Conservation (phyloP, 2,329 filamentous ascomycete species). For the Beauveria rudraprayagi region DNA sequence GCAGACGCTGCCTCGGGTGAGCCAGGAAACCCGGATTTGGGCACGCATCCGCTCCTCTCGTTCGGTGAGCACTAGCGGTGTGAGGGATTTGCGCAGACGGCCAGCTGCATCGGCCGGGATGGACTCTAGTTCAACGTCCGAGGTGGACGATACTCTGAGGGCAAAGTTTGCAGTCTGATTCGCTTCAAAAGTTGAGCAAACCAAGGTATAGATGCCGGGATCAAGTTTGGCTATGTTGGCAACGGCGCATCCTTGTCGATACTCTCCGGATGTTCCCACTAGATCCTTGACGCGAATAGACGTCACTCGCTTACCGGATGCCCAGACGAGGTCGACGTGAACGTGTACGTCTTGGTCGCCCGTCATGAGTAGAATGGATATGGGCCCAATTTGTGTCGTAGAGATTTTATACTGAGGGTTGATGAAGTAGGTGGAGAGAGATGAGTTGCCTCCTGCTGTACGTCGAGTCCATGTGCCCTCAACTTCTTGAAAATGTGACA, state of each 20-base stretch:
- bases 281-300: conserved; percentile 68
- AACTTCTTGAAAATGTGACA: conserved; percentile 50
- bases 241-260: conserved; percentile 70
- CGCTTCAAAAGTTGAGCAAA: conserved; percentile 84
- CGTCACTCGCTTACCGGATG: conserved; percentile 61
- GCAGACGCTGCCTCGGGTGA: conserved; percentile 48
- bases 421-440: conserved; percentile 64
- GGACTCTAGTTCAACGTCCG: conserved; percentile 45
- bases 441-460: conserved; percentile 78
- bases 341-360: conserved; percentile 60
- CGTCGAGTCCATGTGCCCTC: conserved; percentile 65
- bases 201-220: conserved; percentile 72
- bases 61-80: conserved; percentile 43
- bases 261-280: conserved; percentile 77
- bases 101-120: conserved; percentile 71
- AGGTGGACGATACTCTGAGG: conserved; percentile 62
- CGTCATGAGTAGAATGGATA: conserved; percentile 69
- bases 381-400: conserved; percentile 46
- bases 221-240: conserved; percentile 55
- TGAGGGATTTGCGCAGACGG: conserved; percentile 53
- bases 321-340: conserved; percentile 79
- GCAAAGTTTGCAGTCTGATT: conserved; percentile 68
- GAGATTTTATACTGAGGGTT: conserved; percentile 80
- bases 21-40: conserved; percentile 30
- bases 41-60: conserved; percentile 33